Percentiles rank a stretch among this genome's conserved stretches.
These are phyloP conservation scores for Ustilago crameri DNA, from an alignment of 1,284 basidiomycete genomes.

Conservation along the genomic window DNA sequence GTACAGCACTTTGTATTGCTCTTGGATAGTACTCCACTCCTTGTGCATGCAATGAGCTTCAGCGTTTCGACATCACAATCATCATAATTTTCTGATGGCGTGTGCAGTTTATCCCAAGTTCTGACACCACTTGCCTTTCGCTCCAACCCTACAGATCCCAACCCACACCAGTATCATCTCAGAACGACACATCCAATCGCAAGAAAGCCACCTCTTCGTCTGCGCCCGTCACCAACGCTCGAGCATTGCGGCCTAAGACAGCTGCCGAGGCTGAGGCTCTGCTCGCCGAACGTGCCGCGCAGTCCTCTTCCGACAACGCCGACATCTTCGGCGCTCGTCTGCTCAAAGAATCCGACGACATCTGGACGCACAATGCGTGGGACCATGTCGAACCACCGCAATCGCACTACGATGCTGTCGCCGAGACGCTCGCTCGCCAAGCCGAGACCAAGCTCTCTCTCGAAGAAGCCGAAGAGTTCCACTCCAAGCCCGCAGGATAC, in stretches of 20 bases:
- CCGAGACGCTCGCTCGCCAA: slow-evolving; percentile 47
- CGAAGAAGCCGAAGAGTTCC: slow-evolving; percentile 54
- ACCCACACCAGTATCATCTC: not conserved
- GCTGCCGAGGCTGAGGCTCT: slow-evolving; percentile 51
- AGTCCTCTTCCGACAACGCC: not conserved
- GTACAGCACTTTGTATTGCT: slow-evolving; percentile 9
- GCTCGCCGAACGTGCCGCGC: slow-evolving; percentile 16
- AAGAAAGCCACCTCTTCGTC: slow-evolving; percentile 40
- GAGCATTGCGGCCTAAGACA: slow-evolving; percentile 32
- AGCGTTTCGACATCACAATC: not conserved
- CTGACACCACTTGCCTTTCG: not conserved
- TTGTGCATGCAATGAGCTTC: slow-evolving; percentile 26
- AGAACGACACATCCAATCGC: not conserved
- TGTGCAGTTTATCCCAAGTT: not conserved
- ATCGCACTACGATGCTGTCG: slow-evolving; percentile 48
- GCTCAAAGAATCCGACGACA: slow-evolving; percentile 38
- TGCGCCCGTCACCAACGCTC: slow-evolving; percentile 7
- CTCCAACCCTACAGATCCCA: not conserved
- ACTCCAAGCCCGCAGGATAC: slow-evolving; percentile 49
- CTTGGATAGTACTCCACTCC: slow-evolving; percentile 27
- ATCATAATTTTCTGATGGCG: not conserved
- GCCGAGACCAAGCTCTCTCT: slow-evolving; percentile 49
- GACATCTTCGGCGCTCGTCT: slow-evolving; percentile 55
- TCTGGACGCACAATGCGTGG: slow-evolving; percentile 65
- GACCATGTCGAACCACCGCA: slow-evolving; percentile 62